Evolutionary conservation across 352 stramenopile genomes (phyloP), one percentile per base, ranked within the genome.

Genomic region (Blastocystis sp.): DNA sequence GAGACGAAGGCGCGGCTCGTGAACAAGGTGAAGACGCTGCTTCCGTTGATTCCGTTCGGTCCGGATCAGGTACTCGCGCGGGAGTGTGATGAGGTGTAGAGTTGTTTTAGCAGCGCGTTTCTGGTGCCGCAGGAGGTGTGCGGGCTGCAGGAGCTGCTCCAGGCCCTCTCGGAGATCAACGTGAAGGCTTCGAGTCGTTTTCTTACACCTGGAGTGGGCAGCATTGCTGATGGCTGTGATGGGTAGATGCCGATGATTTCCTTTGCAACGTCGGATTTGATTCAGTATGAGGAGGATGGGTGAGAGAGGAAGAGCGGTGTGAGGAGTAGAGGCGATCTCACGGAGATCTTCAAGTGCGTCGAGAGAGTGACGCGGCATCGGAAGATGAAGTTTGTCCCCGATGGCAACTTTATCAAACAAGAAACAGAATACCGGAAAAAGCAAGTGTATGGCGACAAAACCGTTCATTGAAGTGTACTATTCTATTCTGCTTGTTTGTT

Each of bases 351-450:
- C 33, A 85, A 85, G 19, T 31, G 74, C 24, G 21, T 85, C 24
- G 74, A 63, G 45, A 37, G 51, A 16, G 74, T 85, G 33, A 29
- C 66, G 1, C 74, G 45, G 21, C 33, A 59, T 24, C 51, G 33
- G 37, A 24, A 61, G 37, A 31, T n/a, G 19, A 59, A 45, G 10
- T 85, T 85, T 31, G 13, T 69, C 0, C 24, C 41, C 4, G 60
- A 85, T 67, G 19, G 16, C 6, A 69, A 85, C 13, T 69, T 85
- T 51, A 24, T 85, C 50, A 85, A 85, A 50, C 21, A 69, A 63
- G 74, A 85, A 29, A 37, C n/a, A n/a, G 35, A 85, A 12, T 85
- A 85, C 31, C 50, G 74, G 50, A 62, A 67, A 55, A 69, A 85
- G 29, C 41, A 55, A 29, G 39, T 85, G 41, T 85, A 69, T n/a